phyloP scores from a whole-genome alignment of 768 basidiomycete species.

The Leccinellum rugosiceps region DNA sequence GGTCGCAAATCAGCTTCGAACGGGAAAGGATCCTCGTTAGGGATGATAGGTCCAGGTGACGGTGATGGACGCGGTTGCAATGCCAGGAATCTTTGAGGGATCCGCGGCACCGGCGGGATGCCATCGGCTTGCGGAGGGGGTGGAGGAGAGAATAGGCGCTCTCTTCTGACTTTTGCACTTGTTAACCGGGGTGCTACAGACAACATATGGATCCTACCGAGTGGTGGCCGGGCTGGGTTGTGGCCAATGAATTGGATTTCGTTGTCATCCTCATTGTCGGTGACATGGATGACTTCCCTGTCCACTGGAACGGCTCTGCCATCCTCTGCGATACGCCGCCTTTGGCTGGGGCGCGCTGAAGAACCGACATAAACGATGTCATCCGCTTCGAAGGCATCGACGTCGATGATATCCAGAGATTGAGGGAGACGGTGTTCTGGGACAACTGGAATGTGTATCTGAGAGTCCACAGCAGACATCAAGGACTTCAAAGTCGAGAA shows the following conservation, averaged over 20 bases:
- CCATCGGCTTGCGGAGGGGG: conserved; percentile 38
- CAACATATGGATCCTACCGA: conserved; percentile 12
- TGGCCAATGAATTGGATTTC: conserved; percentile 29
- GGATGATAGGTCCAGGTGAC: conserved; percentile 44
- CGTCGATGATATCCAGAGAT: conserved; percentile 40
- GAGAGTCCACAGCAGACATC: conserved; percentile 23
- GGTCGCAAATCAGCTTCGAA: conserved; percentile 41
- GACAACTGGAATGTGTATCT: background rate
- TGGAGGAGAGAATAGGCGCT: conserved; percentile 44
- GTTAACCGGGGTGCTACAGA: background rate
- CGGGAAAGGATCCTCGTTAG: conserved; percentile 48
- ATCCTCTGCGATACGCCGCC: conserved; percentile 26
- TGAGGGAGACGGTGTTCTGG: conserved; percentile 14
- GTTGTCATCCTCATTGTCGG: conserved; percentile 41
- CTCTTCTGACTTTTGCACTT: conserved; percentile 14
- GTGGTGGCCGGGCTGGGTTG: conserved; percentile 16
- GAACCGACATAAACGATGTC: conserved; percentile 28
- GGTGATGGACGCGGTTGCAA: conserved; percentile 35
- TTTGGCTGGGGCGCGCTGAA: conserved; percentile 23
- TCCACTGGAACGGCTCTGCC: conserved; percentile 16
- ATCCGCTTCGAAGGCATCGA: conserved; percentile 40
- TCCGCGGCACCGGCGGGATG: conserved; percentile 56
- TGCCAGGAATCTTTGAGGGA: conserved; percentile 41
- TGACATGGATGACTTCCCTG: conserved; percentile 32
- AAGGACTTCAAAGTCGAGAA: background rate